Evolutionary conservation across 169 alveolate species (phyloP).

Genomic region (Plasmodium coatneyi): DNA sequence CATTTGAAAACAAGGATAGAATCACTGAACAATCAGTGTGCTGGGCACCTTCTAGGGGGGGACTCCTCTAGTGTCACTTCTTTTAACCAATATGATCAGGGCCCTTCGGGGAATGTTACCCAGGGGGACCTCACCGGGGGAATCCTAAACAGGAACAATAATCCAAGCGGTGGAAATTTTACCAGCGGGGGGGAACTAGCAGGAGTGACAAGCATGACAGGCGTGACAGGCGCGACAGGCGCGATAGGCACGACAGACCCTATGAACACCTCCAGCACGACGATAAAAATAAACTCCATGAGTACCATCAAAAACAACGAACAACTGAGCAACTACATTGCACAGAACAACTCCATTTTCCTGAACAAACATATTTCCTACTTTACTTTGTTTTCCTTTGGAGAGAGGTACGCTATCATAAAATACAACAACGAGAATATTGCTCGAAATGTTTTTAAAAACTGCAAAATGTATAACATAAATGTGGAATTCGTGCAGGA

Average conservation of each 20-base stretch:
- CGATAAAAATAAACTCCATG: slow-evolving; percentile 40
- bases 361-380: slow-evolving; percentile 57
- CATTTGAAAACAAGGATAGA: slow-evolving; percentile 52
- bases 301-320: slow-evolving; percentile 45
- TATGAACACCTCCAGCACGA: slow-evolving; percentile 11
- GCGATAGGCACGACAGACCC: background rate
- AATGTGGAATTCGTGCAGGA: slow-evolving; percentile 69
- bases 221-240: background rate
- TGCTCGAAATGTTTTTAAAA: slow-evolving; percentile 45
- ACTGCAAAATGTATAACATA: slow-evolving; percentile 36
- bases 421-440: slow-evolving; percentile 39
- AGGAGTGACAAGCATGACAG: background rate
- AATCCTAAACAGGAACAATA: background rate
- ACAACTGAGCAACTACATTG: slow-evolving; percentile 43
- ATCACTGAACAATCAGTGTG: slow-evolving; percentile 52
- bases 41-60: background rate
- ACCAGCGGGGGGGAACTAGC: background rate
- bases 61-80: background rate
- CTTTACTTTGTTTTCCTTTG: slow-evolving; percentile 65
- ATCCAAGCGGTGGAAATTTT: background rate
- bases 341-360: slow-evolving; percentile 54
- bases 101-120: background rate
- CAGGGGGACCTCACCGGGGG: background rate
- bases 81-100: background rate
- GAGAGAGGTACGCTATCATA: slow-evolving; percentile 63